A percentile compares a stretch with the other conserved stretches of the same genome.
phyloP scores from a whole-genome alignment of 1,284 basidiomycete species.

The Rhodotorula sp. region DNA sequence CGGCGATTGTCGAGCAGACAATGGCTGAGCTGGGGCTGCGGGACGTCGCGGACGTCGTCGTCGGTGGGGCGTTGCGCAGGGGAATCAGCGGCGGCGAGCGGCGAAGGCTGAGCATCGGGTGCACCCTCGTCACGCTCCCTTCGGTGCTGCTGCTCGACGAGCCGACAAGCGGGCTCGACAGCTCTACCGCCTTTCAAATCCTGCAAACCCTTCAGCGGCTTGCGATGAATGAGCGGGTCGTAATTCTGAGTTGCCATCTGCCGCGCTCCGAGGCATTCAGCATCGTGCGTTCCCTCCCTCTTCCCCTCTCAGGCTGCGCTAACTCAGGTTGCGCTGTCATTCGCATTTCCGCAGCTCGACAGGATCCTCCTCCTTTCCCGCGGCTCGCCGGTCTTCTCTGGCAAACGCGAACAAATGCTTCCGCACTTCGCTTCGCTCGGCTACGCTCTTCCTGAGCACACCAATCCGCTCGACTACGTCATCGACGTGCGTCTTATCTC shows the following conservation, averaged over 20 bases:
- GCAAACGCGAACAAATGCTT: conserved; percentile 51
- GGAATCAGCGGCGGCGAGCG: conserved; percentile 84
- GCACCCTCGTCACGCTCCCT: conserved; percentile 66
- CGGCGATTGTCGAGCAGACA: conserved; percentile 58
- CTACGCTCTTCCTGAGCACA: conserved; percentile 7
- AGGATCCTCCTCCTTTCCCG: conserved; percentile 56
- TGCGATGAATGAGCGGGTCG: conserved; percentile 56
- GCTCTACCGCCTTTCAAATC: conserved; percentile 58
- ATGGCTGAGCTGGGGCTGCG: conserved; percentile 58
- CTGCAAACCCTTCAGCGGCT: conserved; percentile 57
- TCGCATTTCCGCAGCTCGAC: conserved; percentile 43
- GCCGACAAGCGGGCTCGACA: conserved; percentile 63
- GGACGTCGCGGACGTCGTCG: conserved; percentile 58
- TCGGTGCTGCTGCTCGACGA: conserved; percentile 81
- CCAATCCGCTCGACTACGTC: conserved; percentile 55
- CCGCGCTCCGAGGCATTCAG: conserved; percentile 59
- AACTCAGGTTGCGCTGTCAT: not conserved
- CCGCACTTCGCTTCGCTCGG: conserved; percentile 55
- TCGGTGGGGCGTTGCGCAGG: conserved; percentile 57
- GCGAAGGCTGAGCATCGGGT: conserved; percentile 74
- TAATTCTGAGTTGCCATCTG: conserved; percentile 59
- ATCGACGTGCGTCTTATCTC: conserved; percentile 51
- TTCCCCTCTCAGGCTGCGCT: too few relatives aligned
- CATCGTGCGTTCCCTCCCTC: conserved; percentile 49
- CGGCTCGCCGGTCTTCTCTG: conserved; percentile 57